Evolutionary conservation across 225 moss, liverwort and hornwort genomes (phyloP), one percentile per base, ranked within the genome.

Genomic region (Straminergon stramineum): DNA sequence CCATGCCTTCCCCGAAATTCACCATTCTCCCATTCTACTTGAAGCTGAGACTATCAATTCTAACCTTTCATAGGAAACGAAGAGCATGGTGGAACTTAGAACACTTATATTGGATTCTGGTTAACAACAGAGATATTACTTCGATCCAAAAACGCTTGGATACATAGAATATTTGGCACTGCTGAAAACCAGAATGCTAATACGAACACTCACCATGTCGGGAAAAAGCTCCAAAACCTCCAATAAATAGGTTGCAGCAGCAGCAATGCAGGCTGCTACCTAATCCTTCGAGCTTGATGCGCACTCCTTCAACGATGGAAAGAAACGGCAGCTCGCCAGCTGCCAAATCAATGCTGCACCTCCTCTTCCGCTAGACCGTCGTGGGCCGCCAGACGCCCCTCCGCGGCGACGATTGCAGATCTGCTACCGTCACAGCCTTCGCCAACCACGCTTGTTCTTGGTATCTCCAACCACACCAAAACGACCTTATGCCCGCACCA

Each of bases 171-270:
- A 63, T 11, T 51, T 39, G 31, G 43, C 45, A 53, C 48, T 35
- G 26, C 51, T 37, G 4, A 51, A 28, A 22, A 53, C 16, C 24
- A 70, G 30, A 85, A 51, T 53, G 39, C 45, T 24, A 15, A 61
- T 32, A 53, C 27, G 83, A 88, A 70, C 15, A 90, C 93, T 94
- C 56, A 94, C 94, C 94, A 94, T 94, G 30, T 70, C 91, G 53
- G 79, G 78, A 21, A 85, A 83, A 16, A 31, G 31, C 27, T 31
- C 52, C 71, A 2, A 35, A 63, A 82, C 53, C 60, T 45, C n/a
- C 87, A 80, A 90, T 85, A 89, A 90, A 89, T 88, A 88, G 85
- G 90, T 88, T 86, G 89, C 85, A 75, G 68, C 56, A 86, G 85
- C 66, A 55, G 90, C 88, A 93, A 91, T 70, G 55, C 37, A 58